Evolutionary conservation across 768 basidiomycete species (phyloP), one percentile per base, ranked within the genome.

Genomic region (Gymnopilus junonius): DNA sequence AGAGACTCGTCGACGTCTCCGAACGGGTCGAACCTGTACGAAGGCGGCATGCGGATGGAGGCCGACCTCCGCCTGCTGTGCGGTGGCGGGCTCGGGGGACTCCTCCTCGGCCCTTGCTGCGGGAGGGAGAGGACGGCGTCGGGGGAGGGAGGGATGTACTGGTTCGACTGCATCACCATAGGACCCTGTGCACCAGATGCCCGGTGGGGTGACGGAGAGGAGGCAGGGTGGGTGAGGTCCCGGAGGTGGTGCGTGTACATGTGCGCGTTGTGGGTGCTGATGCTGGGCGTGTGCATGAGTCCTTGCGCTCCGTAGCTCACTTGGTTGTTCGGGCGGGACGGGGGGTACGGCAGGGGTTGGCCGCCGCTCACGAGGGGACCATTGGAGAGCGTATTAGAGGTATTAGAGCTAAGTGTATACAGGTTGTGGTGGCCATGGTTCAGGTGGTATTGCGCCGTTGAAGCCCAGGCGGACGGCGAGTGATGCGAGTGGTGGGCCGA

Each of bases 21-120:
- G 55, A 77, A 77, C 32, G 76, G 76, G 61, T 77, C 76, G 66
- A 77, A 77, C 65, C 74, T 75, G 65, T 70, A 70, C 54, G 68
- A 58, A 8, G 71, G 67, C 21, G 68, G 59, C 61, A 65, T 61
- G 34, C 73, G 69, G 62, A 74, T 71, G 7, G 71, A 73, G 17
- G 62, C 65, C n/a, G 71, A 69, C 48, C 67, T 40, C n/a, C 69
- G 53, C 39, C 62, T 48, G 54, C 58, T 53, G 20, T 27, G 31
- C 12, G 35, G 35, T 43, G 48, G 64, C 3, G 23, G 43, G 46
- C 56, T 58, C n/a, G 61, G 59, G 1, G 61, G 39, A 48, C 27
- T 55, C 5, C 32, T n/a, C 37, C 39, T 23, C 37, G 54, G 54
- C 1, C 34, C 51, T 8, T 55, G 35, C 32, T 21, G 31, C 53